Evolutionary conservation across 495 filamentous ascomycete genomes (phyloP).

Genomic region (Hypomontagnella submonticulosa): DNA sequence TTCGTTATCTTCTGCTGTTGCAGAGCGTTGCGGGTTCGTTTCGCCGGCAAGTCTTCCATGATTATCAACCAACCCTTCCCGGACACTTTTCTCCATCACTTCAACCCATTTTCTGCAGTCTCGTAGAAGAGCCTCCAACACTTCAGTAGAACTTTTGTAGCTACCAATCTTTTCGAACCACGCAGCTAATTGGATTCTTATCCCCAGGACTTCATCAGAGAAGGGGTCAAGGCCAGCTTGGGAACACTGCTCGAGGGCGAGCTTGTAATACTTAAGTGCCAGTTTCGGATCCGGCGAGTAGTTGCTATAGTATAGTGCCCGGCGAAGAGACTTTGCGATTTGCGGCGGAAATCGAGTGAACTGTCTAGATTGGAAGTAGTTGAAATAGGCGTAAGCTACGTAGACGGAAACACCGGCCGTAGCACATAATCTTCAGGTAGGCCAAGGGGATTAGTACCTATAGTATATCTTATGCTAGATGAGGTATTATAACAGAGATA

Average conservation of each 20-base stretch:
- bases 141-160: slow-evolving; percentile 71
- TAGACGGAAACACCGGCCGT: slow-evolving; percentile 67
- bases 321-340: slow-evolving; percentile 83
- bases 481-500: neutral
- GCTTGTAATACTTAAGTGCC: slow-evolving; percentile 82
- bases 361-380: slow-evolving; percentile 68
- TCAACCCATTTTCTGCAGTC: slow-evolving; percentile 73
- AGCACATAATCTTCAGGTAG: slow-evolving; percentile 49
- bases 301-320: slow-evolving; percentile 87
- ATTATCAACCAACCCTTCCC: slow-evolving; percentile 58
- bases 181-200: slow-evolving; percentile 82
- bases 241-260: slow-evolving; percentile 75
- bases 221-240: slow-evolving; percentile 85
- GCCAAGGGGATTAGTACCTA: slow-evolving; percentile 36
- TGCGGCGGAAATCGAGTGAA: slow-evolving; percentile 78
- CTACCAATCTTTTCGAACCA: slow-evolving; percentile 80
- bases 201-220: slow-evolving; percentile 86
- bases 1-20: slow-evolving; percentile 44
- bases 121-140: slow-evolving; percentile 73
- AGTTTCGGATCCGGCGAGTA: slow-evolving; percentile 72
- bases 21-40: slow-evolving; percentile 28
- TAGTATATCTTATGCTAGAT: neutral
- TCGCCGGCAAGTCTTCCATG: slow-evolving; percentile 37
- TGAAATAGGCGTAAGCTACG: slow-evolving; percentile 71
- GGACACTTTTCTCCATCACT: slow-evolving; percentile 63